Evolutionary conservation across 2,329 filamentous ascomycete genomes (phyloP).

Genomic region (Cytospora paraplurivora): DNA sequence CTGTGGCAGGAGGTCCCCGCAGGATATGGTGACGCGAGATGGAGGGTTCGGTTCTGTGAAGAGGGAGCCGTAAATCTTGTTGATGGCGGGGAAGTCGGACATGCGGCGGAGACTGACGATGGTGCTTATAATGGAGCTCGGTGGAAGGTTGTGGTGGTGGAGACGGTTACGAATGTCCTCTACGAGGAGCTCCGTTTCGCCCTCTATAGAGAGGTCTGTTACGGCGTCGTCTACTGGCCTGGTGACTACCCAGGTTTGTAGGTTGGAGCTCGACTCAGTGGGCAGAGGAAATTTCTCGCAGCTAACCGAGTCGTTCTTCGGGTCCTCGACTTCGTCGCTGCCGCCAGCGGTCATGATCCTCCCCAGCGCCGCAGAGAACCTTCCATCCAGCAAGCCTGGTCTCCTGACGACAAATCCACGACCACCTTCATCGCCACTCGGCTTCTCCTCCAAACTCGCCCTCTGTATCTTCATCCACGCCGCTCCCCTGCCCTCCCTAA

Average conservation of each 20-base stretch:
- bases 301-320: not conserved
- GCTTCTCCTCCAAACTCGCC: constrained; percentile 55
- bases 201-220: constrained; percentile 41
- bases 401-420: constrained; percentile 46
- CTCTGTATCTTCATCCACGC: constrained; percentile 67
- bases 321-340: not conserved
- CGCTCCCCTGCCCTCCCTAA: constrained; percentile 74
- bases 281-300: not conserved
- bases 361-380: constrained; percentile 52
- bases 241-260: constrained; percentile 22
- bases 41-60: constrained; percentile 83
- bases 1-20: constrained; percentile 65
- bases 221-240: not conserved
- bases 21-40: constrained; percentile 79
- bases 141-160: constrained; percentile 37
- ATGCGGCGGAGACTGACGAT: constrained; percentile 76
- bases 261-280: constrained; percentile 32
- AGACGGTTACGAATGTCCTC: constrained; percentile 48
- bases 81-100: constrained; percentile 75
- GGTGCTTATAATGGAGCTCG: constrained; percentile 54
- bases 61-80: constrained; percentile 72
- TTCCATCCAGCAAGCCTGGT: constrained; percentile 68
- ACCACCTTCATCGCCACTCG: constrained; percentile 25
- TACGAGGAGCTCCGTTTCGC: constrained; percentile 53
- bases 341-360: constrained; percentile 32